phyloP scores from a whole-genome alignment of 2,329 filamentous ascomycete species.

The Byssochlamys sp. region DNA sequence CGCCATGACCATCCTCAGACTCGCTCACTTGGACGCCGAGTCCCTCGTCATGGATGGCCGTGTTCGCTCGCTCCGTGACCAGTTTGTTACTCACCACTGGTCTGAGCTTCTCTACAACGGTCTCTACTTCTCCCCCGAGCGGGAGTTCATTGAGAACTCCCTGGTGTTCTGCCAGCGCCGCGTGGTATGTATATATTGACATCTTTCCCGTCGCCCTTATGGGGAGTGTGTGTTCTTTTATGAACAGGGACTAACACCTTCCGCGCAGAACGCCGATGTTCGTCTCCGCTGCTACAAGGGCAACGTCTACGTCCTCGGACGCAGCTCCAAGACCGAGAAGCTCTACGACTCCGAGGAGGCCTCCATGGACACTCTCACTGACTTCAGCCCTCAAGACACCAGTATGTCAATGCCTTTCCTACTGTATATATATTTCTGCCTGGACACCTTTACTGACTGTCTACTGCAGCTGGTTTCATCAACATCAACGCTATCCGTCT shows the following conservation, averaged over 20 bases:
- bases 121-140: slow-evolving; percentile 59
- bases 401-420: slow-evolving; percentile 15
- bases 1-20: slow-evolving; percentile 46
- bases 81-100: slow-evolving; percentile 59
- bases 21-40: slow-evolving; percentile 53
- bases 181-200: slow-evolving; percentile 3
- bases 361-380: slow-evolving; percentile 61
- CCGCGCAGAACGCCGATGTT: slow-evolving; percentile 45
- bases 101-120: slow-evolving; percentile 53
- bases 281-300: slow-evolving; percentile 60
- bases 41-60: slow-evolving; percentile 60
- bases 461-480: slow-evolving; percentile 44
- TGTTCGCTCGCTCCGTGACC: slow-evolving; percentile 59
- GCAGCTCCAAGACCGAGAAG: slow-evolving; percentile 58
- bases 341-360: slow-evolving; percentile 58
- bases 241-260: no score
- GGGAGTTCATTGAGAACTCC: slow-evolving; percentile 60
- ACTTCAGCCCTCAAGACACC: slow-evolving; percentile 57
- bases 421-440: no score
- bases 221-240: slow-evolving; percentile 30
- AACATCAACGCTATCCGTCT: slow-evolving; percentile 28
- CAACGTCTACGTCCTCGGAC: slow-evolving; percentile 40
- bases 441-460: no score
- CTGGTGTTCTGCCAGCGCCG: slow-evolving; percentile 50
- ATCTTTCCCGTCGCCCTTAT: slow-evolving; percentile 13